Evolutionary conservation across 306 rosid genomes (phyloP), one percentile per base, ranked within the genome.

Genomic region (Phaseolus lunatus): DNA sequence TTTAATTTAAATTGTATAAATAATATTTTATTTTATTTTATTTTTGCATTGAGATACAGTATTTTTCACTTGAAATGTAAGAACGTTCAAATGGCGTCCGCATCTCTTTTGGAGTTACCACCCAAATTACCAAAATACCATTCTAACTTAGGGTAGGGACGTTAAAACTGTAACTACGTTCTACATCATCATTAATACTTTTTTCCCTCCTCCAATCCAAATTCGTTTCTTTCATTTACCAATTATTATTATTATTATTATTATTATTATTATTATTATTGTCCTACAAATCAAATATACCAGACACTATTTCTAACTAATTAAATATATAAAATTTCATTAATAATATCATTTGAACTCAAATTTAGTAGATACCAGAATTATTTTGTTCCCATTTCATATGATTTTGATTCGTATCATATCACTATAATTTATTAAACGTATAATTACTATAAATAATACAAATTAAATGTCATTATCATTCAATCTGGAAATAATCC

Each of bases 1-100:
- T 35, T 23, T 37, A 22, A 10, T 66, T 47, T 20, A 13, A 23
- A 18, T 52, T 6, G n/a, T 1, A 7, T 35, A 19, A 7, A 31
- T 48, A 5, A 9, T 50, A 1, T 52, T 54, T 29, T 76, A 35
- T 67, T 54, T 29, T 76, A 35, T 67, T 71, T 54, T 50, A 43
- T 65, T 66, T 68, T 66, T 66, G 76, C 68, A 75, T 65, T 64
- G 57, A 53, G n/a, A 54, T 71, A 48, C 69, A 56, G 73, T 37
- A 45, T 71, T 64, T 76, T 76, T 50, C 65, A 44, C 41, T 48
- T 33, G 81, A 18, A 67, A 33, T 33, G 39, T 33, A 33, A 13
- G 67, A 77, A 82, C 82, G 82, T 82, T 82, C 75, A 77, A 71
- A 75, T 80, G 88, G 84, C 84, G 74, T 78, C 67, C 86, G 90